Conservation (phyloP, 768 basidiomycete species). For the Trametopsis cervina region DNA sequence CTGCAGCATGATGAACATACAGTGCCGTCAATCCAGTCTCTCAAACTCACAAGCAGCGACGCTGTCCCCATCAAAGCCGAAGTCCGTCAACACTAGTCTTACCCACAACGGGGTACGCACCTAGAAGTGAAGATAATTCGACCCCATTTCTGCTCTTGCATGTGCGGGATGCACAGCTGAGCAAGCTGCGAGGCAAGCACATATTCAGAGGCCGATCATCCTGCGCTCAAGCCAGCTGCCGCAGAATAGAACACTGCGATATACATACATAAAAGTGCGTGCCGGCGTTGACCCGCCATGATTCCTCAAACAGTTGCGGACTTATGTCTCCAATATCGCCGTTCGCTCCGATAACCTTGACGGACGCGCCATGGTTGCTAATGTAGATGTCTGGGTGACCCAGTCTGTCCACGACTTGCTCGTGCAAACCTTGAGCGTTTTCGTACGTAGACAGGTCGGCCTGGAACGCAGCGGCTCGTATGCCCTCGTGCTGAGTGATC, state of each 20-base stretch:
- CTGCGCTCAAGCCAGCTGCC: not conserved
- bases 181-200: conserved; percentile 31
- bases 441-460: conserved; percentile 43
- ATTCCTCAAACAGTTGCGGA: conserved; percentile 36
- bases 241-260: not conserved
- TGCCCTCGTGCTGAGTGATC: conserved; percentile 25
- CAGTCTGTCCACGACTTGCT: conserved; percentile 34
- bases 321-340: conserved; percentile 40
- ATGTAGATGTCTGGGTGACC: conserved; percentile 47
- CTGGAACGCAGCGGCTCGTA: conserved; percentile 37
- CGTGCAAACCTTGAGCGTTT: conserved; percentile 34
- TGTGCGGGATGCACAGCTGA: conserved; percentile 42
- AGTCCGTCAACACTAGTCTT: not conserved
- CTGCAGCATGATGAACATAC: conserved; percentile 14
- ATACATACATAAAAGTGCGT: conserved; percentile 38
- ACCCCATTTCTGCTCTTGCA: conserved; percentile 42
- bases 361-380: conserved; percentile 42
- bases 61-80: conserved; percentile 18
- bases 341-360: conserved; percentile 33
- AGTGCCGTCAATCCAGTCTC: not conserved
- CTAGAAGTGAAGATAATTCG: conserved; percentile 48
- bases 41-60: conserved; percentile 36
- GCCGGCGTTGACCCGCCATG: conserved; percentile 43
- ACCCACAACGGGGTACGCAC: conserved; percentile 18
- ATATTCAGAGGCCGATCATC: not conserved